Conservation (phyloP, 2,329 filamentous ascomycete species). For the Purpureocillium lavendulum region DNA sequence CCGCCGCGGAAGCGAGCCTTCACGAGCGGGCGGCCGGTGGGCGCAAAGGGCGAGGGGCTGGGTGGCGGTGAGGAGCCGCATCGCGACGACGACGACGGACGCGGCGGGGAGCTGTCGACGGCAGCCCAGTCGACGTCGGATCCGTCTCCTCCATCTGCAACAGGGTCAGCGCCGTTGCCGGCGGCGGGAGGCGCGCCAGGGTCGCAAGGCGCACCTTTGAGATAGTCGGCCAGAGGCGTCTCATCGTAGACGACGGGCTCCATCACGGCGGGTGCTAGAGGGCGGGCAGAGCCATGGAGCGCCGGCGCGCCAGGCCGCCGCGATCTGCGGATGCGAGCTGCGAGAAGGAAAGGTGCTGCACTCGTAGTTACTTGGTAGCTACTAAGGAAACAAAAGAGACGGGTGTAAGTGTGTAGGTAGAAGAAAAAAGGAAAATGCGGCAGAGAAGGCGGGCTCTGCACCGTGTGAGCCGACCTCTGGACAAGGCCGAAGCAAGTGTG, state of each 20-base stretch:
- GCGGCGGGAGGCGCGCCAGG: neutral
- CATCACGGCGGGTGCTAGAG: conserved; percentile 38
- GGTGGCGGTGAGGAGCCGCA: conserved; percentile 34
- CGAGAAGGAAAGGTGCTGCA: no score
- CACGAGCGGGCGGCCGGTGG: conserved; percentile 45
- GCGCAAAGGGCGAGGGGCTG: conserved; percentile 45
- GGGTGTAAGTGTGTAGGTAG: no score
- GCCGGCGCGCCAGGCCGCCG: conserved; percentile 2
- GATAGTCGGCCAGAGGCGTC: conserved; percentile 80
- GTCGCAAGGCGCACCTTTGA: conserved; percentile 69
- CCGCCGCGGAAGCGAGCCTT: conserved; percentile 44
- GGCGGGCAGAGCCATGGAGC: conserved; percentile 19
- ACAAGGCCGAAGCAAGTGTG: no score
- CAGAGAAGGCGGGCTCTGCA: no score
- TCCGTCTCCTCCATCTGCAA: conserved; percentile 39
- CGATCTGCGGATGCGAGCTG: neutral
- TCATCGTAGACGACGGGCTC: conserved; percentile 82
- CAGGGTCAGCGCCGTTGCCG: no score
- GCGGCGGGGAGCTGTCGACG: conserved; percentile 25
- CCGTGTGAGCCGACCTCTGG: no score
- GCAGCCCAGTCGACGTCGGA: conserved; percentile 38
- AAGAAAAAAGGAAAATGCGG: no score
- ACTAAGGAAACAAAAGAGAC: no score
- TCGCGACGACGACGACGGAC: conserved; percentile 15
- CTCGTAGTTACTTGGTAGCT: no score